Conservation (phyloP, 805 yeast species). For the Priceomyces fermenticarens region DNA sequence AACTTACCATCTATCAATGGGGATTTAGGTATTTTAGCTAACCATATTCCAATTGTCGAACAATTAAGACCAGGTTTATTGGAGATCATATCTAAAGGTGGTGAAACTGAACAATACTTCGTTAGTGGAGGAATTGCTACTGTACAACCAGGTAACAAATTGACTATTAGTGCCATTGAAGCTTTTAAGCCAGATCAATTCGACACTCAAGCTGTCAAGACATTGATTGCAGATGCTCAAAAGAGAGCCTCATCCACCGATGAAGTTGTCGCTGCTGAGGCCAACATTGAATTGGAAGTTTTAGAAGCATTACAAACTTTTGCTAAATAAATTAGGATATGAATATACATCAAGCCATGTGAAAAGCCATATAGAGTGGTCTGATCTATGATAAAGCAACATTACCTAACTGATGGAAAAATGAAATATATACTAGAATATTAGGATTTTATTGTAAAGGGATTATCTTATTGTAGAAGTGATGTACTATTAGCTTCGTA, state of each 20-base stretch:
- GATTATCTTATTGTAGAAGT: background rate
- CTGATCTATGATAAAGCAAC: background rate
- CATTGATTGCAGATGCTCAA: constrained; percentile 88
- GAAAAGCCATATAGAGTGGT: background rate
- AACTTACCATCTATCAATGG: constrained; percentile 95
- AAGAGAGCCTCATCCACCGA: constrained; percentile 83
- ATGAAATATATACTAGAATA: background rate
- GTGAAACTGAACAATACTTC: constrained; percentile 75
- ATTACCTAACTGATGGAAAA: constrained; percentile 5
- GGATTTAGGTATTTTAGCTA: constrained; percentile 93
- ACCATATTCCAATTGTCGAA: constrained; percentile 96
- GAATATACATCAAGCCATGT: background rate
- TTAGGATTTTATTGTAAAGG: background rate
- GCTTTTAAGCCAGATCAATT: constrained; percentile 90
- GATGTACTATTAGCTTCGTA: too few relatives aligned
- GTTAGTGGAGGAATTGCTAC: constrained; percentile 96
- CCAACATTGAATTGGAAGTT: constrained; percentile 92
- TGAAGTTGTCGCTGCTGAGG: constrained; percentile 89
- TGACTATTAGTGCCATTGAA: constrained; percentile 90
- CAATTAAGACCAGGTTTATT: constrained; percentile 95
- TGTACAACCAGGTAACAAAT: constrained; percentile 89
- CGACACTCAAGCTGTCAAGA: constrained; percentile 73
- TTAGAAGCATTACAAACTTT: constrained; percentile 88
- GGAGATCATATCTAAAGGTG: constrained; percentile 78
- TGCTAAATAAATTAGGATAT: constrained; percentile 51